phyloP scores from a whole-genome alignment of 192 early-diverging fungal species.

The Spizellomyces sp. region DNA sequence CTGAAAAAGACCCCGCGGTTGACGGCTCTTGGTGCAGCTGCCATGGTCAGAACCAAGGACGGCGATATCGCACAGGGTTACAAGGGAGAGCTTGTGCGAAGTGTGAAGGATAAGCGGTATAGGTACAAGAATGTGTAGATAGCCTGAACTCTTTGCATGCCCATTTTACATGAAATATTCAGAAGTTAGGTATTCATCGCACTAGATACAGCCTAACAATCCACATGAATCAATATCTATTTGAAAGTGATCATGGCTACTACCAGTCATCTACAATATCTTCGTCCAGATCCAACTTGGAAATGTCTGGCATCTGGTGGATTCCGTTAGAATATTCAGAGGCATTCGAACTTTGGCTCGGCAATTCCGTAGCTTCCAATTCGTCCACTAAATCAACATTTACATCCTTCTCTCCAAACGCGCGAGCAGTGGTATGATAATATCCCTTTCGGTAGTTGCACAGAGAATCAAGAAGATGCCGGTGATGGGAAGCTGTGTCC shows the following conservation, averaged over 20 bases:
- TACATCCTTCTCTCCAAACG: background rate
- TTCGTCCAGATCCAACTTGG: background rate
- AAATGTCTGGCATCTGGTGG: background rate
- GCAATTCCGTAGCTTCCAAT: background rate
- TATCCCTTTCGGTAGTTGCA: background rate
- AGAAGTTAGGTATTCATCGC: no score
- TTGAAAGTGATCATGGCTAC: no score
- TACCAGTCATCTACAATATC: constrained; percentile 4
- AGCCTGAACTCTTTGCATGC: background rate
- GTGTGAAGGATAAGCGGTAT: constrained; percentile 38
- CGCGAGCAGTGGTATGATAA: background rate
- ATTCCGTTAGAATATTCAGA: no score
- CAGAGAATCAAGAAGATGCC: background rate
- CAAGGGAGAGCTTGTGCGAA: constrained; percentile 36
- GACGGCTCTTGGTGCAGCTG: constrained; percentile 40
- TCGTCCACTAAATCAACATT: background rate
- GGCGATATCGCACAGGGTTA: constrained; percentile 39
- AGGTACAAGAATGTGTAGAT: constrained; percentile 48
- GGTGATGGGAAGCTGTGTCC: background rate
- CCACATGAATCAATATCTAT: no score
- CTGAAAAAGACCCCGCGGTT: constrained; percentile 35
- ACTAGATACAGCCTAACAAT: no score
- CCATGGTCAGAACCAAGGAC: constrained; percentile 43
- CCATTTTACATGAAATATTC: background rate
- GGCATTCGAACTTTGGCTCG: no score